Conservation (phyloP, 805 yeast species). For the Wickerhamiella qilinensis region DNA sequence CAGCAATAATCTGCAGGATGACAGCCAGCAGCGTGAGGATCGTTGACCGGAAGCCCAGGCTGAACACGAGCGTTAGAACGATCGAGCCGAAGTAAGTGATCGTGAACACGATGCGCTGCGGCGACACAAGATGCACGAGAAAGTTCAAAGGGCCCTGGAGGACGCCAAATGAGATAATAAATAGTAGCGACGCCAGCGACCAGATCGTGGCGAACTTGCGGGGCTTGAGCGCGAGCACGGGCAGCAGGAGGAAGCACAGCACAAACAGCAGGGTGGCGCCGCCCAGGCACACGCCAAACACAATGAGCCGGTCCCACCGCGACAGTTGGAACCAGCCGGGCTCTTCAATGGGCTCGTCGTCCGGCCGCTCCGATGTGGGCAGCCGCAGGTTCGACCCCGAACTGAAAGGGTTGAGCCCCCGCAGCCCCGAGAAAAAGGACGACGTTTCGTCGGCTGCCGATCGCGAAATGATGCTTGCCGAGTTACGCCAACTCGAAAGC, state of each 20-base stretch:
- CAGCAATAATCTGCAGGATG: slow-evolving; percentile 64
- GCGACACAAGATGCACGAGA: slow-evolving; percentile 53
- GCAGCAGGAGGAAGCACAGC: slow-evolving; percentile 68
- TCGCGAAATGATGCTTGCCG: slow-evolving; percentile 10
- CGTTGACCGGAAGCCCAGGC: slow-evolving; percentile 55
- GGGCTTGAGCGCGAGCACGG: slow-evolving; percentile 78
- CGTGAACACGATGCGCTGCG: slow-evolving; percentile 66
- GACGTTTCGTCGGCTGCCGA: slow-evolving; percentile 13
- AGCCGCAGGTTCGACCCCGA: slow-evolving; percentile 9
- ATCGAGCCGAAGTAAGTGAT: slow-evolving; percentile 68
- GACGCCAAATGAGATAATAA: slow-evolving; percentile 78
- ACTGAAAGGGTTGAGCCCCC: slow-evolving; percentile 18
- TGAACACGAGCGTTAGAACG: slow-evolving; percentile 58
- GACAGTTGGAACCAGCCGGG: slow-evolving; percentile 31
- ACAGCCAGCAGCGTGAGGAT: slow-evolving; percentile 63
- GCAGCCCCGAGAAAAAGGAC: slow-evolving; percentile 13
- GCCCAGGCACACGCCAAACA: slow-evolving; percentile 59
- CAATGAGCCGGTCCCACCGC: slow-evolving; percentile 62
- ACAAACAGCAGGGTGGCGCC: slow-evolving; percentile 73
- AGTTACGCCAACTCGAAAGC: slow-evolving; percentile 19
- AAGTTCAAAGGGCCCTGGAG: slow-evolving; percentile 86
- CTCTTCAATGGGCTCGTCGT: slow-evolving; percentile 20
- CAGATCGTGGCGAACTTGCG: slow-evolving; percentile 74
- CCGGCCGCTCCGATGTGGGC: slow-evolving; percentile 14
- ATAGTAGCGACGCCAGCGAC: slow-evolving; percentile 80